Percentiles rank a stretch among this genome's conserved stretches.
Evolutionary conservation across 78 protist genomes (phyloP).

Genomic region (Chrysochromulina parva): DNA sequence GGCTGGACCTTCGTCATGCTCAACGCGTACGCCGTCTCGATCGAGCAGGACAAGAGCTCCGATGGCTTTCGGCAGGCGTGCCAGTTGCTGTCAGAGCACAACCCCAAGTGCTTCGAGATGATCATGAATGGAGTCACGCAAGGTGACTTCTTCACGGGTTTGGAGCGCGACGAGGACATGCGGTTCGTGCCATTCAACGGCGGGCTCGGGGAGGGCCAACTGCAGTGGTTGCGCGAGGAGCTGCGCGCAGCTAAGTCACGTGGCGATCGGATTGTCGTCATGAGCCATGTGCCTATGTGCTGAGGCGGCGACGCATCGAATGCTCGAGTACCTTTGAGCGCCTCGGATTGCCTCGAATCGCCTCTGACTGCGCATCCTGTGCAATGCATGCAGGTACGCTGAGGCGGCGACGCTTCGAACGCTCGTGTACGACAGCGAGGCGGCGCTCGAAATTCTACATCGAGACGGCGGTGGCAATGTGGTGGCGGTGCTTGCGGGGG

Average conservation of each 20-base stretch:
- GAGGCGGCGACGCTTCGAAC: neutral
- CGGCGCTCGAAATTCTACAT: neutral
- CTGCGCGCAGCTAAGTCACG: neutral
- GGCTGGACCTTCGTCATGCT: neutral
- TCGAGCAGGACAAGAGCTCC: too few relatives aligned
- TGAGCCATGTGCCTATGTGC: conserved; percentile 6
- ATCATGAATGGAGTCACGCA: neutral
- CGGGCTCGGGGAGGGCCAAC: conserved; percentile 26
- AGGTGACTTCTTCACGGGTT: neutral
- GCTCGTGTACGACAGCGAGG: neutral
- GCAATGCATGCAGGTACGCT: neutral
- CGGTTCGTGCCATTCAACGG: conserved; percentile 47
- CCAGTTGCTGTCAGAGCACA: neutral
- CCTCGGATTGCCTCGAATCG: too few relatives aligned
- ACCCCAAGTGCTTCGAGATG: neutral
- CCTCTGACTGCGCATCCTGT: too few relatives aligned
- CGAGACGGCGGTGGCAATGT: neutral
- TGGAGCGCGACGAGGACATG: too few relatives aligned
- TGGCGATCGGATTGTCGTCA: conserved; percentile 17
- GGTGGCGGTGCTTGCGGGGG: conserved; percentile 20
- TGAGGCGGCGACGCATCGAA: too few relatives aligned
- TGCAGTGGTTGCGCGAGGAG: conserved; percentile 23
- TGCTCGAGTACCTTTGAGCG: too few relatives aligned
- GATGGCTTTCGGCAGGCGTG: neutral
- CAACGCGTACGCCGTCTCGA: neutral